Base-by-base conservation (phyloP, 2,329 filamentous ascomycete species). In the Phyllachora maydis region DNA sequence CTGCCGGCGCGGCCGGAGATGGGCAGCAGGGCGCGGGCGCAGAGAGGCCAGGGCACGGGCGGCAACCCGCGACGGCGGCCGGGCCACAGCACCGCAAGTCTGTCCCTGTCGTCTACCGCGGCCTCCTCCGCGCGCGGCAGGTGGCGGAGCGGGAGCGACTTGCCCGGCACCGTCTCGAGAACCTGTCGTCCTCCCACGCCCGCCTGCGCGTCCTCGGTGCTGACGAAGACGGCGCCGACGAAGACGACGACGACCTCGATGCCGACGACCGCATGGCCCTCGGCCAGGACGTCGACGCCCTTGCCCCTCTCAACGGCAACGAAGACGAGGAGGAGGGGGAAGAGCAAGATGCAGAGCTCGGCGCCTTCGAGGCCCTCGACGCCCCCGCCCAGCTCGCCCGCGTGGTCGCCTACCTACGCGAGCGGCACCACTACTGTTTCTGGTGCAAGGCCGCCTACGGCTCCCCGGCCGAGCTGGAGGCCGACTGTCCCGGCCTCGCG, bases 361-460 rank as follows among this genome's bases (percentile, higher is more conserved):
- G 83, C 14, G 71, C 66, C 27, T 93, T 91, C 37, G 69, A 82
- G 37, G 63, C 60, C 2, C 50, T 85, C 21, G 62, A 69, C 12
- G 54, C 67, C 2, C 51, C 52, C 2, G 74, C 90, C 36, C 65
- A 67, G 33, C 48, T 95, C 30, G 49, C 54, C 6, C 65, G 55
- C 34, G 45, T 90, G 9, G 59, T 92, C 7, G 43, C 50, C 11
- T 70, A 77, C 45, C 45, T 98, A 25, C 63, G 88, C 18, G 54
- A 67, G 23, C 62, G 63, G 39, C 66, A 81, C 39, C 49, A 58
- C 21, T 98, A 98, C 43, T 98, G 88, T 50, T 92, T 93, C 43
- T 98, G 83, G 77, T 98, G 88, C 49, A 95, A 93, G 45, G 75
- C 63, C 46, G 55, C 56, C 24, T 98, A 93, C n/a, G n/a, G n/a